Evolutionary conservation across 306 rosid species (phyloP), one percentile per base, ranked within the genome.

Genomic region (Acacia crassicarpa): DNA sequence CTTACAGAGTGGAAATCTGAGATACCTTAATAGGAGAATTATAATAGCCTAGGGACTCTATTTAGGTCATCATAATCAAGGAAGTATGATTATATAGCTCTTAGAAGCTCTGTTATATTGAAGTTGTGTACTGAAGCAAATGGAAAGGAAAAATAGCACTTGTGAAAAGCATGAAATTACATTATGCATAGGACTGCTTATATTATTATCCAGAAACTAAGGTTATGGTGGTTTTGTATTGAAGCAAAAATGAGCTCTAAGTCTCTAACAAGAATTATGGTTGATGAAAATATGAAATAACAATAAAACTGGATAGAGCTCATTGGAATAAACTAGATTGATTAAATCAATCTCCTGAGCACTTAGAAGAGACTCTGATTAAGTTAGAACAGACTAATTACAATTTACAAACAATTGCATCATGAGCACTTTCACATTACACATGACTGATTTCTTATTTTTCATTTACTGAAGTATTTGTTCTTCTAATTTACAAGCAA

Each of bases 61-160:
- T 40, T 8, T 33, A 66, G 71, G 45, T 33, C 10, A 38, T 30
- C 45, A 62, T 59, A 25, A 80, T n/a, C 15, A 70, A 51, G 41
- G 77, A 51, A 63, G 58, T 53, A 54, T 19, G 41, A 54, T 66
- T 66, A 44, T 72, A 54, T 59, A 77, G 19, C 73, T 69, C 71
- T 78, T 48, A 81, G 59, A 85, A 68, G 48, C 72, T 13, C 69
- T 67, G 54, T 53, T 40, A 38, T 67, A 72, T 72, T 53, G 7
- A 71, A 62, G 38, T 49, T 14, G 12, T 54, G 33, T 19, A 17
- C 11, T 30, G 11, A 70, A 76, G 48, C 48, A 68, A 44, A 65
- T 45, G 77, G 40, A 77, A 56, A 77, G 73, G 76, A 33, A 70
- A 59, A 78, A 70, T 69, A 62, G 81, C 75, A 61, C 25, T 81